phyloP scores from a whole-genome alignment of 148 eudicot genomes.

The Camellia granthamiana region DNA sequence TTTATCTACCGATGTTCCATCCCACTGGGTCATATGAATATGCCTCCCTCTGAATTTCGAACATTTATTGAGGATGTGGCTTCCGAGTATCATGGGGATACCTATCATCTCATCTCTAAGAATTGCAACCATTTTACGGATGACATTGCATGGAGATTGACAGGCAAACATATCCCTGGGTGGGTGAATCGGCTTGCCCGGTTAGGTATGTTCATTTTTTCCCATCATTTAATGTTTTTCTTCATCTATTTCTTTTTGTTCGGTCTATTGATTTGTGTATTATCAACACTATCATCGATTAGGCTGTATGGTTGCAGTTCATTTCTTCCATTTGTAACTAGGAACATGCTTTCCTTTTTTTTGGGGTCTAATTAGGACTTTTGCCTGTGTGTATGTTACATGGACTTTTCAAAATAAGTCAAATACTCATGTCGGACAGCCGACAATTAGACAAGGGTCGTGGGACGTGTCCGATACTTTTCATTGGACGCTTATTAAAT shows the following conservation, averaged over 20 bases:
- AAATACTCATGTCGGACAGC: too few relatives aligned
- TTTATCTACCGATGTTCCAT: slow-evolving; percentile 69
- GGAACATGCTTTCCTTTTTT: not conserved
- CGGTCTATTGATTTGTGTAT: not conserved
- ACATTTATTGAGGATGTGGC: slow-evolving; percentile 59
- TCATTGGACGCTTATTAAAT: too few relatives aligned
- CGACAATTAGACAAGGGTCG: too few relatives aligned
- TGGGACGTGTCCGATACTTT: too few relatives aligned
- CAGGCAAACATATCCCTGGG: slow-evolving; percentile 71
- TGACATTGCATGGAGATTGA: slow-evolving; percentile 55
- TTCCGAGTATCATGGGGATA: slow-evolving; percentile 83
- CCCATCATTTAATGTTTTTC: not conserved
- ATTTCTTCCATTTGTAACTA: not conserved
- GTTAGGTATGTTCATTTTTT: slow-evolving; percentile 41
- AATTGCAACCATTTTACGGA: slow-evolving; percentile 89
- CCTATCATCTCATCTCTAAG: slow-evolving; percentile 78
- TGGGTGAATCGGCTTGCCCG: slow-evolving; percentile 91
- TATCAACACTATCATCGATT: not conserved
- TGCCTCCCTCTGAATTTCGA: slow-evolving; percentile 66
- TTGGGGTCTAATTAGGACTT: not conserved
- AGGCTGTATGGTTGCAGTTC: not conserved
- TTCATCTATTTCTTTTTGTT: not conserved
- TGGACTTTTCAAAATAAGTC: too few relatives aligned
- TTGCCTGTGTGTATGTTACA: not conserved
- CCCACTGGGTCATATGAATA: slow-evolving; percentile 48